These are phyloP conservation scores for apple (Malus domestica) DNA, from an alignment of 306 rosid species.

Conservation along the genomic window ASM211411v1 NC_041791.1:32640501-32641000, in stretches of 20 bases:
- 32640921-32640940: too few species aligned
- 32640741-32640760: background rate
- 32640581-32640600: background rate
- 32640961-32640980: too few species aligned
- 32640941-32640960: too few species aligned
- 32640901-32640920: too few species aligned
- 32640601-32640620: background rate
- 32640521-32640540: background rate
- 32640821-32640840: background rate
- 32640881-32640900: too few species aligned
- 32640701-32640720: background rate
- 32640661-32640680: background rate
- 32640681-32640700: background rate
- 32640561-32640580: background rate
- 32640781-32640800: background rate
- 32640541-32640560: background rate
- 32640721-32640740: background rate
- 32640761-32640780: background rate
- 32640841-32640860: too few species aligned
- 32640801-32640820: background rate
- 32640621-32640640: background rate
- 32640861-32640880: too few species aligned
- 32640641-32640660: background rate
- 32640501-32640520: too few species aligned
- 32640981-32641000: too few species aligned